These are phyloP conservation scores for Eucalyptus curtisii DNA, from an alignment of 345 rosid species.

Conservation along the genomic window DNA sequence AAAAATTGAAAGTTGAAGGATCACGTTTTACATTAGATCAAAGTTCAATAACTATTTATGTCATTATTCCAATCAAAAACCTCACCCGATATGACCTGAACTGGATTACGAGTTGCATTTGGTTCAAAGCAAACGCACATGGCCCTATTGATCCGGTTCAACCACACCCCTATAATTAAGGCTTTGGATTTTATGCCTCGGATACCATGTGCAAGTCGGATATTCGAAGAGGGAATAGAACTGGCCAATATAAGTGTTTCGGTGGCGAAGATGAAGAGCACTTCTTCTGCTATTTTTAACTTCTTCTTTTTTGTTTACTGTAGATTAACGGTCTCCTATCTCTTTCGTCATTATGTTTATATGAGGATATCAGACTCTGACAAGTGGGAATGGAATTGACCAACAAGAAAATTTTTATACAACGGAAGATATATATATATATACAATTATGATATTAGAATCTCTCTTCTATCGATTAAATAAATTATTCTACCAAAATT, in stretches of 20 bases:
- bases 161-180: background rate
- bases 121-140: background rate
- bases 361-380: background rate
- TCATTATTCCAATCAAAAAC: too few relatives aligned
- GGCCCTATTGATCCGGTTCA: background rate
- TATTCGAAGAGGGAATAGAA: background rate
- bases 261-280: too few relatives aligned
- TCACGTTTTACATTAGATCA: fast-evolving
- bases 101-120: fast-evolving
- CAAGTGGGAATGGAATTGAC: background rate
- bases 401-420: background rate
- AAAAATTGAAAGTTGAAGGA: too few relatives aligned
- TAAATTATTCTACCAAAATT: background rate
- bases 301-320: background rate
- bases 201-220: background rate
- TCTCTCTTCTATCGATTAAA: background rate
- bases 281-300: background rate
- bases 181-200: background rate
- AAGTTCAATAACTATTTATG: fast-evolving
- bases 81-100: background rate
- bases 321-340: background rate
- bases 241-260: background rate
- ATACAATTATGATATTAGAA: background rate
- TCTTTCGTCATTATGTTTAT: too few relatives aligned
- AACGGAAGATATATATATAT: too few relatives aligned